Percentiles rank a stretch among this genome's conserved stretches.
These are phyloP conservation scores for Solanum chacoense DNA, from an alignment of 305 asterid genomes.

Conservation along the genomic window DNA sequence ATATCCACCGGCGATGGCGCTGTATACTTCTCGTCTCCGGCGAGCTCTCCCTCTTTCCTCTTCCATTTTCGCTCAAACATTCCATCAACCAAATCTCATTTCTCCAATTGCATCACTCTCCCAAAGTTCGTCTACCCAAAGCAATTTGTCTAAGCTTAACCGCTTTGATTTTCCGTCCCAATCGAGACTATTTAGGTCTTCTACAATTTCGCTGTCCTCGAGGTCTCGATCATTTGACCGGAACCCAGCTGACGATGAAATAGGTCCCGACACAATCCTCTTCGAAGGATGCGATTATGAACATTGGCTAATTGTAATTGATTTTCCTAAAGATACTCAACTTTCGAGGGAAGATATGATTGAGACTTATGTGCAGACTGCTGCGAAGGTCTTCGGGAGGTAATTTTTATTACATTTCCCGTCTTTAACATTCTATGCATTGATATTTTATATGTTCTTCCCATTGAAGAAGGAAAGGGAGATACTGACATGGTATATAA, in stretches of 20 bases:
- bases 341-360: slow-evolving; percentile 58
- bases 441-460: neutral
- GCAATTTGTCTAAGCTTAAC: neutral
- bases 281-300: slow-evolving; percentile 97
- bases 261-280: slow-evolving; percentile 67
- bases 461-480: neutral
- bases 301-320: slow-evolving; percentile 86
- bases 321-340: slow-evolving; percentile 56
- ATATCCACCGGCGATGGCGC: slow-evolving; percentile 33
- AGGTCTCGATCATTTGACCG: slow-evolving; percentile 36
- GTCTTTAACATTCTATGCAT: neutral
- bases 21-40: slow-evolving; percentile 41
- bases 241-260: slow-evolving; percentile 34
- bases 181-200: slow-evolving; percentile 19
- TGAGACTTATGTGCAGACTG: slow-evolving; percentile 54
- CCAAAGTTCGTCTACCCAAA: slow-evolving; percentile 3
- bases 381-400: slow-evolving; percentile 91
- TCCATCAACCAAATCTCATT: slow-evolving; percentile 13
- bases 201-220: slow-evolving; percentile 25
- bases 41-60: slow-evolving; percentile 44
- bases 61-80: slow-evolving; percentile 22
- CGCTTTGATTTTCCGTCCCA: slow-evolving; percentile 9
- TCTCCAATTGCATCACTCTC: slow-evolving; percentile 11
- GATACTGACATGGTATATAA: neutral
- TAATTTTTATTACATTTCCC: neutral